Evolutionary conservation across 2,329 filamentous ascomycete species (phyloP).

Genomic region (Aspergillus ustus): DNA sequence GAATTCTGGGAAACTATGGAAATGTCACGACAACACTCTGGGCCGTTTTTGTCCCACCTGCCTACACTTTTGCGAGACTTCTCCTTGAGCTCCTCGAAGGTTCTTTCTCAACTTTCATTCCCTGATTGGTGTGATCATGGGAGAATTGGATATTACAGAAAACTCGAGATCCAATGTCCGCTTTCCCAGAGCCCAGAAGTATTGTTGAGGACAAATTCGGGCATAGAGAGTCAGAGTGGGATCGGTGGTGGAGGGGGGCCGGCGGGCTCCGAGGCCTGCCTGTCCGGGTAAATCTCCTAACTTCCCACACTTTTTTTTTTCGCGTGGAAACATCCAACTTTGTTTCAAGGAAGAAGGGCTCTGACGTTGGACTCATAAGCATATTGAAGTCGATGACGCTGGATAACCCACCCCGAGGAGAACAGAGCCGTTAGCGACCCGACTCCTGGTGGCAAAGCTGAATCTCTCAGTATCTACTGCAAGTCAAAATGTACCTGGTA

Average conservation of each 20-base stretch:
- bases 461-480: background rate
- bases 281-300: slow-evolving; percentile 6
- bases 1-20: background rate
- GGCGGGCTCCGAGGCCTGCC: background rate
- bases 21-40: background rate
- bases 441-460: slow-evolving; percentile 16
- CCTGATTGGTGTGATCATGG: background rate
- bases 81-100: background rate
- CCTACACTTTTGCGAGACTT: background rate
- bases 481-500: slow-evolving; percentile 2
- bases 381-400: background rate
- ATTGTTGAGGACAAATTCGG: background rate
- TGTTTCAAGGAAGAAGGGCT: background rate
- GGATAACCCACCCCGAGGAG: background rate
- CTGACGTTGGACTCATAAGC: no score
- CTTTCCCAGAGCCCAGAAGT: background rate
- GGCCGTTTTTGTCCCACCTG: background rate
- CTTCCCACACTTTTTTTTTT: slow-evolving; percentile 4
- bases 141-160: background rate
- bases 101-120: background rate
- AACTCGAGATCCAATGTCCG: background rate
- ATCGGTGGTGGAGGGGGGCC: no score
- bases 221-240: background rate
- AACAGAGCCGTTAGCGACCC: background rate
- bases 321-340: background rate